Evolutionary conservation across 257 asterid species (phyloP).

Genomic region (Solanum tarapatanum): DNA sequence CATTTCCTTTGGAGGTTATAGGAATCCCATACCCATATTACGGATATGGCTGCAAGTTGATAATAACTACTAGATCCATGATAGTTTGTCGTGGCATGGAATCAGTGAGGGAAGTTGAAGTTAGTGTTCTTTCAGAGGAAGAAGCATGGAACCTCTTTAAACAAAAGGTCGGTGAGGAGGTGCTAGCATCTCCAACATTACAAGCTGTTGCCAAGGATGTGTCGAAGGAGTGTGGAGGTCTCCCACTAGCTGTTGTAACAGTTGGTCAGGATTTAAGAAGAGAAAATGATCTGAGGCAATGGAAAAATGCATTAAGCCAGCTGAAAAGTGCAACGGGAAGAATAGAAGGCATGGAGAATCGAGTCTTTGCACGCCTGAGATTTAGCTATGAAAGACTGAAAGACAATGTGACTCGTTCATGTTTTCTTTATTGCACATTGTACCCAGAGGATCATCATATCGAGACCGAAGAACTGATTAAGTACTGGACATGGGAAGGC

Average conservation of each 20-base stretch:
- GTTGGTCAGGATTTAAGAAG: conserved; percentile 19
- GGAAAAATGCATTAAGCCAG: conserved; percentile 14
- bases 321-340: conserved; percentile 6
- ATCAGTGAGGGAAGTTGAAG: conserved; percentile 6
- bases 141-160: conserved; percentile 16
- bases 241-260: conserved; percentile 19
- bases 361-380: conserved; percentile 13
- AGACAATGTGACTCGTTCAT: conserved; percentile 8
- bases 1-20: conserved; percentile 2
- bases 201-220: conserved; percentile 7
- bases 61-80: conserved; percentile 7
- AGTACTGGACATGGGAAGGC: conserved; percentile 18
- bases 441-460: conserved; percentile 24
- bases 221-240: conserved; percentile 19
- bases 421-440: conserved; percentile 18
- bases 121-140: background rate
- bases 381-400: conserved; percentile 21
- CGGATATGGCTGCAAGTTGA: background rate
- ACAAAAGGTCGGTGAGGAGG: conserved; percentile 13
- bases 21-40: background rate
- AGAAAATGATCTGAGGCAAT: conserved; percentile 1
- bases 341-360: conserved; percentile 9
- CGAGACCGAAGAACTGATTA: conserved; percentile 10
- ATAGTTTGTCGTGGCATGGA: conserved; percentile 10
- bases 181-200: background rate